Evolutionary conservation across 2,329 filamentous ascomycete species (phyloP).

Genomic region (Malbranchea cinnamomea): DNA sequence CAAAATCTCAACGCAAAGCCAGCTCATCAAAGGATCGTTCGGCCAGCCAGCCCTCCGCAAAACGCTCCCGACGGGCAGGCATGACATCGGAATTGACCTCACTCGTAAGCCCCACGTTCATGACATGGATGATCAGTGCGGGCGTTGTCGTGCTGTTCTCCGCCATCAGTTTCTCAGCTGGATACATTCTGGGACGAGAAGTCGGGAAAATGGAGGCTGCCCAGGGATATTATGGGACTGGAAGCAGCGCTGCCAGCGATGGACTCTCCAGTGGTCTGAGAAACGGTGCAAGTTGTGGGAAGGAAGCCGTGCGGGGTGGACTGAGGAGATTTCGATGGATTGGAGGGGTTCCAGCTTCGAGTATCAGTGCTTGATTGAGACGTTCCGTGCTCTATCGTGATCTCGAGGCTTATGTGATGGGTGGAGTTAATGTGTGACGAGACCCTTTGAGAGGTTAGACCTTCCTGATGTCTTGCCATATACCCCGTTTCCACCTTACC

Average conservation of each 20-base stretch:
- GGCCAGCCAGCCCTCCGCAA: conserved; percentile 21
- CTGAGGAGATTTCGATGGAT: conserved; percentile 31
- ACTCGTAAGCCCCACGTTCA: conserved; percentile 41
- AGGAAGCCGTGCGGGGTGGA: conserved; percentile 30
- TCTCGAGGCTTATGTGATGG: no score
- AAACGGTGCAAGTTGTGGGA: conserved; percentile 26
- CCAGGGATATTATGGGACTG: conserved; percentile 14
- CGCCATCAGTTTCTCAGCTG: conserved; percentile 49
- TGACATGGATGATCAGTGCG: conserved; percentile 52
- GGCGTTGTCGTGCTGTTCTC: conserved; percentile 50
- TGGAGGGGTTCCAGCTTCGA: conserved; percentile 21
- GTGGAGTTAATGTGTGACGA: no score
- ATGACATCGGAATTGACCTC: conserved; percentile 17
- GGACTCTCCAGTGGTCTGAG: conserved; percentile 15
- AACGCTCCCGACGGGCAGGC: conserved; percentile 20
- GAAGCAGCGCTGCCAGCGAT: conserved; percentile 14
- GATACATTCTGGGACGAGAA: conserved; percentile 47
- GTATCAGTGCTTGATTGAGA: conserved; percentile 19
- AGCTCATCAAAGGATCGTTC: conserved; percentile 26
- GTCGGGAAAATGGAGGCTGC: conserved; percentile 38
- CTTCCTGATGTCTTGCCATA: no score
- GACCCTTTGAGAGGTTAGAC: no score
- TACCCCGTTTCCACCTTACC: no score
- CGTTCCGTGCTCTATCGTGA: no score
- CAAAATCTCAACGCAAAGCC: conserved; percentile 14